Evolutionary conservation across 139 green algal species (phyloP).

Genomic region (Eudorina sp.): DNA sequence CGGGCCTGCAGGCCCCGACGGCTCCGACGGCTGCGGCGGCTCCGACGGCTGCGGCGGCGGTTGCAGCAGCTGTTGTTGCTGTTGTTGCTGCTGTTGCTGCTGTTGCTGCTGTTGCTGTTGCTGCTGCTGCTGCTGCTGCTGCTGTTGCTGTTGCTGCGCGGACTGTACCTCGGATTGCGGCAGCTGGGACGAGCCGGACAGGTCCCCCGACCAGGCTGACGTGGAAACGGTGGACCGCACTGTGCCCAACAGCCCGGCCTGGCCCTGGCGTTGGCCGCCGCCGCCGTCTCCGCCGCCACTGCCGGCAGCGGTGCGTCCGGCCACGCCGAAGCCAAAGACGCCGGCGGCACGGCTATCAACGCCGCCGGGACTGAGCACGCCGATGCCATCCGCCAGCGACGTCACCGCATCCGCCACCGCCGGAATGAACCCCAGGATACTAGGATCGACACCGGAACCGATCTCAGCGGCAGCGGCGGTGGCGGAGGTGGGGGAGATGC

Average conservation of each 20-base stretch:
- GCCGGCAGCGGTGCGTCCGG: neutral
- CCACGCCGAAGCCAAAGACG: neutral
- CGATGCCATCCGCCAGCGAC: neutral
- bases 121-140: constrained; percentile 6
- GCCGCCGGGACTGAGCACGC: neutral
- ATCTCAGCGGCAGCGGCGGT: no score
- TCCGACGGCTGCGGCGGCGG: neutral
- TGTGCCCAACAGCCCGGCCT: neutral
- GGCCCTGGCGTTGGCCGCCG: no score
- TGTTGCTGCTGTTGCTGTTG: neutral
- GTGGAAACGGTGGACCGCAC: neutral
- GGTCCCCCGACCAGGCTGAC: neutral
- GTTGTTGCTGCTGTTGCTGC: neutral
- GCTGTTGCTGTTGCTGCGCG: no score
- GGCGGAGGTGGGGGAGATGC: no score
- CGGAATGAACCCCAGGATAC: no score
- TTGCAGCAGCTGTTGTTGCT: neutral
- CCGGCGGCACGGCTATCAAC: neutral
- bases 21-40: neutral
- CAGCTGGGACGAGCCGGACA: neutral
- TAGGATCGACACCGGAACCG: no score
- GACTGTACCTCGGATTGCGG: no score
- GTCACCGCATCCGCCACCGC: neutral
- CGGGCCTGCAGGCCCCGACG: no score
- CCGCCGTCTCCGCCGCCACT: neutral